Evolutionary conservation across 805 yeast genomes (phyloP).

Genomic region (Starmerella bombi): DNA sequence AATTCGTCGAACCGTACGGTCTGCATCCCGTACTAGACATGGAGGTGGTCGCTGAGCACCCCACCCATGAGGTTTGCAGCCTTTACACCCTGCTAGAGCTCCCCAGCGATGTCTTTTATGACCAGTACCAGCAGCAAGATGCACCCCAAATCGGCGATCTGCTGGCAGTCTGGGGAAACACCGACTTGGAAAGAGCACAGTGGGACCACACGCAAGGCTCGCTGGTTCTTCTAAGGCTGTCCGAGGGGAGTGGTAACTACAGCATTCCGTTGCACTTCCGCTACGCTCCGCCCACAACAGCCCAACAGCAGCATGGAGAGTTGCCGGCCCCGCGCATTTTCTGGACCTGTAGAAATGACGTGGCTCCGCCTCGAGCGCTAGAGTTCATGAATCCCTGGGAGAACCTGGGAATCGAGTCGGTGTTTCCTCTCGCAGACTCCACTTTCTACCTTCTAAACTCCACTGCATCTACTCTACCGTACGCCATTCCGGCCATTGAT

Average conservation of each 20-base stretch:
- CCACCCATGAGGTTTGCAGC: constrained; percentile 29
- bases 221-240: constrained; percentile 29
- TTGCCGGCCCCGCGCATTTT: constrained; percentile 35
- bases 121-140: constrained; percentile 38
- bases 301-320: constrained; percentile 17
- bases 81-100: constrained; percentile 34
- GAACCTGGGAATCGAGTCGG: constrained; percentile 33
- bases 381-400: constrained; percentile 13
- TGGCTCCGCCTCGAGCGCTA: constrained; percentile 14
- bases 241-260: constrained; percentile 20
- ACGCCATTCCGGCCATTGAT: constrained; percentile 35
- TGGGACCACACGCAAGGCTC: constrained; percentile 38
- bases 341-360: constrained; percentile 37
- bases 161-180: constrained; percentile 38
- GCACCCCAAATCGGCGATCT: constrained; percentile 23
- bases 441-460: constrained; percentile 27
- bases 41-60: constrained; percentile 5
- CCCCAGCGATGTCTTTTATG: constrained; percentile 39
- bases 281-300: constrained; percentile 33
- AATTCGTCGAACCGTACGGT: constrained; percentile 18
- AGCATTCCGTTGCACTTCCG: constrained; percentile 40
- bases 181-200: constrained; percentile 45
- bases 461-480: constrained; percentile 12
- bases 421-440: constrained; percentile 35
- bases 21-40: constrained; percentile 20